These are phyloP conservation scores for Gardenia jasminoides DNA, from an alignment of 257 asterid species.

Conservation along the genomic window DNA sequence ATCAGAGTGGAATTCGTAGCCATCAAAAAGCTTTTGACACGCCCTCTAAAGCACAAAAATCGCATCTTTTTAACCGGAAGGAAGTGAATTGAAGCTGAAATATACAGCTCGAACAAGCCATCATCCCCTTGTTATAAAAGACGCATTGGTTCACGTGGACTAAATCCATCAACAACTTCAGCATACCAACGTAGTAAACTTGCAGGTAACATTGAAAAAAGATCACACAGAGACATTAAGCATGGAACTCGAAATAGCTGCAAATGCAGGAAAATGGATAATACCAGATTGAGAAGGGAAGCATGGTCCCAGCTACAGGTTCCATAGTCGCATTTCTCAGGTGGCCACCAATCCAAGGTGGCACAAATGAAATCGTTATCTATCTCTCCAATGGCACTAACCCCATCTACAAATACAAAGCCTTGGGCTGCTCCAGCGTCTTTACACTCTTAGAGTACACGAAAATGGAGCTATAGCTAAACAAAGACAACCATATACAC, in stretches of 20 bases:
- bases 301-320: conserved; percentile 80
- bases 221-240: neutral
- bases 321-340: conserved; percentile 82
- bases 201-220: neutral
- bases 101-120: neutral
- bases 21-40: neutral
- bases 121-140: neutral
- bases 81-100: neutral
- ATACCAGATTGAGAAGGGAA: conserved; percentile 77
- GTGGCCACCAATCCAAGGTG: conserved; percentile 95
- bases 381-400: conserved; percentile 44
- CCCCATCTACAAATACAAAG: conserved; percentile 48
- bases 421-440: conserved; percentile 32
- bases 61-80: neutral
- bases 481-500: conserved; percentile 18
- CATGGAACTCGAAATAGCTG: conserved; percentile 5
- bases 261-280: neutral
- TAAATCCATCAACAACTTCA: neutral
- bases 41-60: neutral
- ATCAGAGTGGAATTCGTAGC: neutral
- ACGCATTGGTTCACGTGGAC: neutral
- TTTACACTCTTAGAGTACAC: conserved; percentile 25
- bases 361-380: conserved; percentile 73
- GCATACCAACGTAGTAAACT: neutral
- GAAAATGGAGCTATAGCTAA: conserved; percentile 23